Base-by-base conservation (phyloP, 73 alveolate species). In the Paraurostyla sp. region DNA sequence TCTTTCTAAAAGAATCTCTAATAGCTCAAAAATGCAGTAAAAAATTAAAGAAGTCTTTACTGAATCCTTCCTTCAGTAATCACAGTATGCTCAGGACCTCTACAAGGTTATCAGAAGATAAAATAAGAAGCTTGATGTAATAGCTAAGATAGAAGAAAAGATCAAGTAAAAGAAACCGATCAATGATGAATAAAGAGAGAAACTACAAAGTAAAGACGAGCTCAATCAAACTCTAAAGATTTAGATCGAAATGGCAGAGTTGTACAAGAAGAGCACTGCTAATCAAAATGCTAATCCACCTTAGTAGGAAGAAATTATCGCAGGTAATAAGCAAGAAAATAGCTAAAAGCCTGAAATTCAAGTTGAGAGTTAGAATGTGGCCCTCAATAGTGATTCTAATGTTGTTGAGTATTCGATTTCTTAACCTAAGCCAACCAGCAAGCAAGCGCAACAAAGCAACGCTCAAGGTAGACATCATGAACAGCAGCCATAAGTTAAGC, bases 11-110 rank as follows among this genome's bases (percentile, higher is more conserved):
- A 60, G 78, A 60, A 60, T 60, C 78, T 60, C 78, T 60, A 60
- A 60, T 50, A 59, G 32, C 9, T 9, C 9, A 3, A 11, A n/a
- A 25, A 65, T 65, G 82, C 82, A 65, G 46, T 35, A 65, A 65
- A 65, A 38, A 65, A 65, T 65, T 40, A 65, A 65, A 40, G 82
- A 65, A 38, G 38, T 65, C 82, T 65, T 65, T 58, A 38, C 82
- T 6, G 82, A 65, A n/a, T 11, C 35, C 16, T 18, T 65, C 58
- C n/a, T n/a, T n/a, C n/a, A n/a, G n/a, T n/a, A n/a, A n/a, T n/a
- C n/a, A n/a, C n/a, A n/a, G n/a, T n/a, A n/a, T n/a, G n/a, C n/a
- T n/a, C n/a, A n/a, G 58, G 82, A 65, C 13, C 16, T 38, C 13
- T 65, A 65, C 58, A 65, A 65, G 38, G 42, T 13, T 38, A 58